Percentiles rank a stretch among this genome's conserved stretches.
phyloP scores from a whole-genome alignment of 176 grass and related monocot species.

The Aegilops longissima region DNA sequence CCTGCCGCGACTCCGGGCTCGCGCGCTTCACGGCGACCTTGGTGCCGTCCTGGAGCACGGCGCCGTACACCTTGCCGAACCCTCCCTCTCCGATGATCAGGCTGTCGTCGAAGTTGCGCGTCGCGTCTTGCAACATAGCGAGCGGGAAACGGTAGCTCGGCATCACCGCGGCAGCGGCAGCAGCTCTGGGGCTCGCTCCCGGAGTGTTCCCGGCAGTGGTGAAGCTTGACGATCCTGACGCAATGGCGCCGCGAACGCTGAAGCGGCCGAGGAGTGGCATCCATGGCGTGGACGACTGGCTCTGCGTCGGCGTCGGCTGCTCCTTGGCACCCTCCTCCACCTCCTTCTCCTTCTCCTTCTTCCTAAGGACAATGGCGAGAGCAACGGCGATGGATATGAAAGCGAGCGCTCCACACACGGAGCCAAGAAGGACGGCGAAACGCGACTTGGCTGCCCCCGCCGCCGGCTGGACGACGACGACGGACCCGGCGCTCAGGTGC shows the following conservation, averaged over 20 bases:
- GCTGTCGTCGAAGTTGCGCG: conserved; percentile 36
- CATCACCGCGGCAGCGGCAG: neutral
- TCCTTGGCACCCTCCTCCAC: neutral
- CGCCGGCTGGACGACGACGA: conserved; percentile 36
- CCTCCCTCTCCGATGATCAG: conserved; percentile 39
- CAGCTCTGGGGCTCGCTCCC: neutral
- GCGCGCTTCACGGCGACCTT: conserved; percentile 49
- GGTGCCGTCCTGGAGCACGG: conserved; percentile 29
- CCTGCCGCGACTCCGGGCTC: conserved; percentile 44
- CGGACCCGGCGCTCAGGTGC: conserved; percentile 21
- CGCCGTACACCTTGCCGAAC: conserved; percentile 52
- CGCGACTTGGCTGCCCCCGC: neutral
- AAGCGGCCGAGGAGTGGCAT: conserved; percentile 29
- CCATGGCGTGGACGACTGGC: conserved; percentile 25
- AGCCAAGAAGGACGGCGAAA: conserved; percentile 54
- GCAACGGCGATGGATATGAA: conserved; percentile 19
- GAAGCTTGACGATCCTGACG: neutral
- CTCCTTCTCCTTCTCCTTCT: neutral
- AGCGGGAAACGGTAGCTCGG: conserved; percentile 39
- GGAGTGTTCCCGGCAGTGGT: neutral
- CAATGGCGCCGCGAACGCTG: conserved; percentile 3
- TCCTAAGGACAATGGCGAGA: conserved; percentile 18
- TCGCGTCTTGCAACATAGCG: conserved; percentile 25
- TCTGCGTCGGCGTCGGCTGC: neutral
- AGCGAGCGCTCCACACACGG: conserved; percentile 42